phyloP scores from a whole-genome alignment of 306 rosid genomes.

The Castanopsis chinensis region DNA sequence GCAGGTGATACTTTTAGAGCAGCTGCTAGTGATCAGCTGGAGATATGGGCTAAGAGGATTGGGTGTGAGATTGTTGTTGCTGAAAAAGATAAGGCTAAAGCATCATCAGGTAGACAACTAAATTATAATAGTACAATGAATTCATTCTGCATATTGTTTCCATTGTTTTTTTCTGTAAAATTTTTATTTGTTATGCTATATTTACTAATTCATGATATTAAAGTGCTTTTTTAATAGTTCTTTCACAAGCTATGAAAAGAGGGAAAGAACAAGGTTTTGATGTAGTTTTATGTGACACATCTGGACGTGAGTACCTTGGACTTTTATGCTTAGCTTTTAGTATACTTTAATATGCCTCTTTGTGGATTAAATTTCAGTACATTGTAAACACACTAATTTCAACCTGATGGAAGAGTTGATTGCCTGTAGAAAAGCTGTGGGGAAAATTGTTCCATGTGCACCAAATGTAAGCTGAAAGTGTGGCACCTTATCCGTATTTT shows the following conservation, averaged over 20 bases:
- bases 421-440: slow-evolving; percentile 87
- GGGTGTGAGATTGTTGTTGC: slow-evolving; percentile 91
- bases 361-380: slow-evolving; percentile 11
- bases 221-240: slow-evolving; percentile 70
- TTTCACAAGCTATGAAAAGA: slow-evolving; percentile 81
- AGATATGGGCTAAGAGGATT: slow-evolving; percentile 97
- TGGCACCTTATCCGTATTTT: neutral
- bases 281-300: slow-evolving; percentile 87
- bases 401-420: slow-evolving; percentile 96
- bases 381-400: slow-evolving; percentile 69
- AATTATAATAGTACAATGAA: neutral
- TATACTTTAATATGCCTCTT: slow-evolving; percentile 15
- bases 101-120: slow-evolving; percentile 59
- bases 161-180: slow-evolving; percentile 1
- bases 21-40: slow-evolving; percentile 97
- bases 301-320: slow-evolving; percentile 74
- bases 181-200: neutral
- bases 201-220: slow-evolving; percentile 40
- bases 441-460: slow-evolving; percentile 72
- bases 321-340: slow-evolving; percentile 14
- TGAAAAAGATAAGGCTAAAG: slow-evolving; percentile 81
- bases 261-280: slow-evolving; percentile 88
- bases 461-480: slow-evolving; percentile 69
- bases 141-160: slow-evolving; percentile 12
- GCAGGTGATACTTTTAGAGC: slow-evolving; percentile 99